phyloP scores from a whole-genome alignment of 2,329 filamentous ascomycete genomes.

The Colletotrichum simmondsii region DNA sequence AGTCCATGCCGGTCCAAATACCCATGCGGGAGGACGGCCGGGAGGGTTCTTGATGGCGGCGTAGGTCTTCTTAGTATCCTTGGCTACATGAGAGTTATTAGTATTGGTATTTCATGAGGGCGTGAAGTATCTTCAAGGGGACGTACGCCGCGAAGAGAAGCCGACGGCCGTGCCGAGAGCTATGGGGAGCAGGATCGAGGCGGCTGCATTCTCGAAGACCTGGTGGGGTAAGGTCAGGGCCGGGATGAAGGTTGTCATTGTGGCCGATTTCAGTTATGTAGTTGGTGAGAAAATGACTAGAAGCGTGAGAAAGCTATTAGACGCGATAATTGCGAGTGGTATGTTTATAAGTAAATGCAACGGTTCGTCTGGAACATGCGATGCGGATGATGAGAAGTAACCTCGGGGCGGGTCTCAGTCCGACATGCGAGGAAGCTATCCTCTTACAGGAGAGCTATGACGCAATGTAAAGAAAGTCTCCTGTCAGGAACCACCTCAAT shows the following conservation, averaged over 20 bases:
- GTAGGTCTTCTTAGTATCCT: slow-evolving; percentile 71
- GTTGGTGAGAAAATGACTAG: not conserved
- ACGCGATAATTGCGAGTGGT: not conserved
- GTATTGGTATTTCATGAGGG: too few species aligned
- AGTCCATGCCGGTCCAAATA: slow-evolving; percentile 76
- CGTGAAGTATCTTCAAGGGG: not conserved
- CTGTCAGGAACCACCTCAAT: not conserved
- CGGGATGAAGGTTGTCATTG: slow-evolving; percentile 85
- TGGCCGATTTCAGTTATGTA: slow-evolving; percentile 37
- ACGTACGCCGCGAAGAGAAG: slow-evolving; percentile 73
- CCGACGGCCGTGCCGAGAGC: slow-evolving; percentile 79
- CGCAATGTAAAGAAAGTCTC: slow-evolving; percentile 20
- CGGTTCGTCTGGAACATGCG: slow-evolving; percentile 23
- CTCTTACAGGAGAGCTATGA: slow-evolving; percentile 23
- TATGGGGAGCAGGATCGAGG: slow-evolving; percentile 81
- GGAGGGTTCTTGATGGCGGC: slow-evolving; percentile 74
- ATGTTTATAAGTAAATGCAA: not conserved
- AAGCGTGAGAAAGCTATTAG: not conserved
- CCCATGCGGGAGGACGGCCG: slow-evolving; percentile 67
- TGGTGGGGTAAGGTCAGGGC: slow-evolving; percentile 78
- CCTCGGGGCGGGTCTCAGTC: slow-evolving; percentile 32
- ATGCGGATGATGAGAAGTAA: slow-evolving; percentile 1
- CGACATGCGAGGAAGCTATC: slow-evolving; percentile 29
- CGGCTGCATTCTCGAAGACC: slow-evolving; percentile 77
- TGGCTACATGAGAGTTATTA: slow-evolving; percentile 50